phyloP scores from a whole-genome alignment of 2,329 filamentous ascomycete species.

The Pleurostoma richardsiae region DNA sequence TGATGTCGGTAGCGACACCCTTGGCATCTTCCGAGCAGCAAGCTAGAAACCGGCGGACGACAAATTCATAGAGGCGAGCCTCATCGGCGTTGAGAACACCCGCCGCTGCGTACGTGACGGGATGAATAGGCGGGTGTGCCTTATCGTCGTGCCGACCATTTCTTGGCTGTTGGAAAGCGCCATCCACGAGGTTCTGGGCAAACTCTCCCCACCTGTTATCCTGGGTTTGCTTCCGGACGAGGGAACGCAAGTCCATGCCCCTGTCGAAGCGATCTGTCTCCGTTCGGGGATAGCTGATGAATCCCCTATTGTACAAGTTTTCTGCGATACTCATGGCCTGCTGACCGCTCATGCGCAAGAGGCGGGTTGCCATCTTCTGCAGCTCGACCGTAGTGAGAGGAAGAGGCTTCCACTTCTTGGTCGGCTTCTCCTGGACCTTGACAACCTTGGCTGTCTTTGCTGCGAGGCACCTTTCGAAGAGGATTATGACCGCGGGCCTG shows the following conservation, averaged over 20 bases:
- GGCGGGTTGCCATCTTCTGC: constrained; percentile 88
- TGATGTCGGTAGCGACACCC: constrained; percentile 79
- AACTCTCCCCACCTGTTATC: constrained; percentile 76
- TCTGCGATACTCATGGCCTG: constrained; percentile 87
- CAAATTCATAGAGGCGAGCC: constrained; percentile 82
- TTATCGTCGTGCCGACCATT: constrained; percentile 89
- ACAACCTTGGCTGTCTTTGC: constrained; percentile 74
- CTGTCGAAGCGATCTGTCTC: constrained; percentile 95
- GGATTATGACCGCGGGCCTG: constrained; percentile 69
- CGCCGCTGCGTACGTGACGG: constrained; percentile 75
- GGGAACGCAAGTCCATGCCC: constrained; percentile 73
- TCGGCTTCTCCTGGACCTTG: constrained; percentile 85
- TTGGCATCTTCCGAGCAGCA: constrained; percentile 94
- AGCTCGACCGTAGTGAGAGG: constrained; percentile 94
- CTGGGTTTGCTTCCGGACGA: constrained; percentile 80
- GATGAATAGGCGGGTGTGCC: constrained; percentile 95
- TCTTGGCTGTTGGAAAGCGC: constrained; percentile 75
- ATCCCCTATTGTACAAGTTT: constrained; percentile 84
- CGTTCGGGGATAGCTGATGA: constrained; percentile 95
- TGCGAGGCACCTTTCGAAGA: constrained; percentile 79
- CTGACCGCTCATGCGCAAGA: constrained; percentile 86
- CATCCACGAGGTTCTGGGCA: constrained; percentile 68
- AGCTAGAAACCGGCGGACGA: constrained; percentile 85
- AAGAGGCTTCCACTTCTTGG: constrained; percentile 88
- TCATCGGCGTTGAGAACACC: constrained; percentile 62